Conservation (phyloP, 148 eudicot genomes). For the Diospyros lotus region DNA sequence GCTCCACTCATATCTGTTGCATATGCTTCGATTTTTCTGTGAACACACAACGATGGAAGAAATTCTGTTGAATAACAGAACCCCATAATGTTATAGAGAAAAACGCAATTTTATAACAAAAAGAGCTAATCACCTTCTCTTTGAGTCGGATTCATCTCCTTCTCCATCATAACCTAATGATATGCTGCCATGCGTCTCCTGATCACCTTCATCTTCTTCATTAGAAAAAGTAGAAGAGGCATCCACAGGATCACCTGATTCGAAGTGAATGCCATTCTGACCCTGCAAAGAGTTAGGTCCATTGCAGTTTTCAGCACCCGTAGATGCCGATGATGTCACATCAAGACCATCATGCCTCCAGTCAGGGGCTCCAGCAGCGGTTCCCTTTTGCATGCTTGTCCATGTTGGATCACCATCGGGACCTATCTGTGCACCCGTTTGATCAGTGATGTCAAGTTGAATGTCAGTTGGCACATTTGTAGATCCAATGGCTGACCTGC, state of each 20-base stretch:
- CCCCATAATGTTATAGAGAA: neutral
- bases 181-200: constrained; percentile 50
- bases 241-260: constrained; percentile 36
- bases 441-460: constrained; percentile 32
- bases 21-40: constrained; percentile 55
- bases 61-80: neutral
- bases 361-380: constrained; percentile 16
- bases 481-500: constrained; percentile 36
- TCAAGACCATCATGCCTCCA: constrained; percentile 40
- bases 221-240: constrained; percentile 41
- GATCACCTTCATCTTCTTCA: constrained; percentile 58
- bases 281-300: constrained; percentile 24
- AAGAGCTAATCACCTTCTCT: constrained; percentile 43
- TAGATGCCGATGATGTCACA: constrained; percentile 32
- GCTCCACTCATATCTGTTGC: constrained; percentile 53
- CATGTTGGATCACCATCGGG: constrained; percentile 30
- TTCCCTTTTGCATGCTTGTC: constrained; percentile 22
- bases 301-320: constrained; percentile 26
- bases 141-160: constrained; percentile 60
- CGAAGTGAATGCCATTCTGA: constrained; percentile 23
- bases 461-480: constrained; percentile 22
- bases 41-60: constrained; percentile 2
- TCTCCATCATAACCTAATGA: constrained; percentile 54
- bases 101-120: neutral
- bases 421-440: constrained; percentile 23